phyloP scores from a whole-genome alignment of 441 rosid genomes.

The Eruca vesicaria region DNA sequence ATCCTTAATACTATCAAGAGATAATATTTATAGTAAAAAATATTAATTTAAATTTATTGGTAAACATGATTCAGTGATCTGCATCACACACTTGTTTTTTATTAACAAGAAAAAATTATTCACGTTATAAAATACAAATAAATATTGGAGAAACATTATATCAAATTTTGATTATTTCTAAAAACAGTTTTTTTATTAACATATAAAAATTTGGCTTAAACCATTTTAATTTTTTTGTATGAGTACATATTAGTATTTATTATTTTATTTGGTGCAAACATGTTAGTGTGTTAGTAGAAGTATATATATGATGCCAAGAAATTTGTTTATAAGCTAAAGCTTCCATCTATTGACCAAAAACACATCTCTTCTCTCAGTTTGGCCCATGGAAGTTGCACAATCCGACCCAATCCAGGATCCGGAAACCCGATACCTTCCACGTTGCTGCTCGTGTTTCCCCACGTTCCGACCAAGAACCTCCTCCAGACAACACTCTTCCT shows the following conservation, averaged over 20 bases:
- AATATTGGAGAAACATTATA: neutral
- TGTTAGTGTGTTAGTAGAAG: neutral
- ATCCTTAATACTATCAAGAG: neutral
- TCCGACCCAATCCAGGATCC: constrained; percentile 26
- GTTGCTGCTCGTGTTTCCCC: constrained; percentile 47
- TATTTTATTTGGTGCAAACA: neutral
- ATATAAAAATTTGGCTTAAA: too few relatives aligned
- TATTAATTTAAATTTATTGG: neutral
- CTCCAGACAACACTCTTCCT: neutral
- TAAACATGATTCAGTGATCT: neutral
- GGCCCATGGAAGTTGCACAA: constrained; percentile 20
- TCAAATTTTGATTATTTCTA: neutral
- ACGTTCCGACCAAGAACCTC: constrained; percentile 39
- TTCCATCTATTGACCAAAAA: neutral
- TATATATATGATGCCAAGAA: constrained; percentile 2
- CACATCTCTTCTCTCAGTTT: neutral
- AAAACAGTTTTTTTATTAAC: too few relatives aligned
- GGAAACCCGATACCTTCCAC: constrained; percentile 15
- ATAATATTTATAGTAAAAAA: neutral
- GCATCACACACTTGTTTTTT: neutral
- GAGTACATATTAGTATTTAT: too few relatives aligned
- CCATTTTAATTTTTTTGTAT: too few relatives aligned
- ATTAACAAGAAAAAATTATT: neutral
- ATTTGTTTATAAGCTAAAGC: neutral
- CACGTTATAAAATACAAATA: neutral